Conservation (phyloP, 2,329 filamentous ascomycete genomes). For the Talaromyces sp. region DNA sequence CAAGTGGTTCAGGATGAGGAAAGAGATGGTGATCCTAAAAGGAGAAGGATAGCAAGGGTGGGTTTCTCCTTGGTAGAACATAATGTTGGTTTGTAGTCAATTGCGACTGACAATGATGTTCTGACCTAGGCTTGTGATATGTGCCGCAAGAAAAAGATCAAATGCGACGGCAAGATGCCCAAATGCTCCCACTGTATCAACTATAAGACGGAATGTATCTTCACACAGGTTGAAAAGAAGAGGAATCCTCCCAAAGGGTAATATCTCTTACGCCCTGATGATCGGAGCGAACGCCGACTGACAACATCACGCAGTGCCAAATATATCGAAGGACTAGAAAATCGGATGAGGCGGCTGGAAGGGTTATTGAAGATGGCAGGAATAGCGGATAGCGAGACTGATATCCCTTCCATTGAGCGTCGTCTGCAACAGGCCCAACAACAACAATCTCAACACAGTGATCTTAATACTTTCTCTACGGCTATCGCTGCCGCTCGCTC, state of each 20-base stretch:
- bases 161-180: slow-evolving; percentile 94
- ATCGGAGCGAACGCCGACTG: not conserved
- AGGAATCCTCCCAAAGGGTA: slow-evolving; percentile 94
- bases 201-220: slow-evolving; percentile 96
- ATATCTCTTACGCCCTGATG: slow-evolving; percentile 14
- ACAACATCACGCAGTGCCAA: slow-evolving; percentile 61
- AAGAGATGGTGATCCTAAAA: slow-evolving; percentile 69
- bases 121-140: slow-evolving; percentile 74
- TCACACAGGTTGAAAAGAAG: slow-evolving; percentile 99
- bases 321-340: slow-evolving; percentile 95
- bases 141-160: slow-evolving; percentile 91
- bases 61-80: slow-evolving; percentile 39
- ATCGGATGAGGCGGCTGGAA: slow-evolving; percentile 92
- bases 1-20: slow-evolving; percentile 43
- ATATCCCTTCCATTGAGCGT: slow-evolving; percentile 83
- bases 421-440: slow-evolving; percentile 50
- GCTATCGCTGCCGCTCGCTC: slow-evolving; percentile 13
- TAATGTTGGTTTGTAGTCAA: not conserved
- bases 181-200: slow-evolving; percentile 94
- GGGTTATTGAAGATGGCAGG: slow-evolving; percentile 81
- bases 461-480: slow-evolving; percentile 26
- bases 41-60: slow-evolving; percentile 82
- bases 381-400: slow-evolving; percentile 67
- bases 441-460: slow-evolving; percentile 20
- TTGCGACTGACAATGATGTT: slow-evolving; percentile 1